These are phyloP conservation scores for Exophiala sp. DNA, from an alignment of 2,329 filamentous ascomycete genomes.

Conservation along the genomic window DNA sequence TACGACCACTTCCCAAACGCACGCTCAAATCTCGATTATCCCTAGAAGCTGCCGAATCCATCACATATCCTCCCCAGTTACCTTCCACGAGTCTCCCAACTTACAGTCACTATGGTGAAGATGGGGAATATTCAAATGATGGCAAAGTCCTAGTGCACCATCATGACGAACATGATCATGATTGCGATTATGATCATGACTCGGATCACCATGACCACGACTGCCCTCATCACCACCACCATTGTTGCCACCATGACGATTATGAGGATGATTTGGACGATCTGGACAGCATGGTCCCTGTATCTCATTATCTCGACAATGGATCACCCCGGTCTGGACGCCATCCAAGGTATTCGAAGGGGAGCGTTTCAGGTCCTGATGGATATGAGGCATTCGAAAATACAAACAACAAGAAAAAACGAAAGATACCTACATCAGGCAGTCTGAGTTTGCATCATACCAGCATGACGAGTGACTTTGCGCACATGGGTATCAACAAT, in stretches of 20 bases:
- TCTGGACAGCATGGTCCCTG: conserved; percentile 48
- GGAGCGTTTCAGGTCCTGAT: conserved; percentile 67
- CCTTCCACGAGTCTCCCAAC: conserved; percentile 70
- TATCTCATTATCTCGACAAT: conserved; percentile 40
- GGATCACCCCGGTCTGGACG: conserved; percentile 36
- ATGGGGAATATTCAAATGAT: conserved; percentile 50
- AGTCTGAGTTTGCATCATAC: conserved; percentile 61
- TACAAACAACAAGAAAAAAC: conserved; percentile 98
- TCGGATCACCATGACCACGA: conserved; percentile 20
- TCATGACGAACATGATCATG: conserved; percentile 31
- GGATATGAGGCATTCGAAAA: conserved; percentile 98
- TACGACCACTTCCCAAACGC: conserved; percentile 85
- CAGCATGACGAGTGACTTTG: conserved; percentile 61
- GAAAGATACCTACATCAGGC: conserved; percentile 90
- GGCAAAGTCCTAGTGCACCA: conserved; percentile 47
- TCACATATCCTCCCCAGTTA: conserved; percentile 76
- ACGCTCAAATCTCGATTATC: conserved; percentile 83
- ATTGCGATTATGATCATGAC: conserved; percentile 22
- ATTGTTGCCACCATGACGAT: conserved; percentile 36
- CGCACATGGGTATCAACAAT: conserved; percentile 57
- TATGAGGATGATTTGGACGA: conserved; percentile 45
- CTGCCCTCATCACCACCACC: conserved; percentile 24
- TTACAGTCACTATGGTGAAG: conserved; percentile 63
- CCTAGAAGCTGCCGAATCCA: conserved; percentile 75
- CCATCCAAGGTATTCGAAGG: conserved; percentile 33